Conservation (phyloP, 257 asterid genomes). For the Datura wrightii region DNA sequence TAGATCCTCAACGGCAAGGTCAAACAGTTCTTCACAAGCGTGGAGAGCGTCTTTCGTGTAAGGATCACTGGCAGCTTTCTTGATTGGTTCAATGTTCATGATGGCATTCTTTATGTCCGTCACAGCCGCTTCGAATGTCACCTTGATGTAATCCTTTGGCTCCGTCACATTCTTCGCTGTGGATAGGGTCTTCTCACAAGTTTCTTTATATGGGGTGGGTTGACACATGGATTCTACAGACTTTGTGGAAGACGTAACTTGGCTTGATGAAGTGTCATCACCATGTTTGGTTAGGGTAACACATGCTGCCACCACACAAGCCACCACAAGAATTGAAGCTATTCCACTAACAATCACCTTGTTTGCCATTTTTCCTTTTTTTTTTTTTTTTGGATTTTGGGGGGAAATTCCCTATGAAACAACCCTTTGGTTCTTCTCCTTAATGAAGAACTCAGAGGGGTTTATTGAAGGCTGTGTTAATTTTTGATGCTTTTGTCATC, state of each 20-base stretch:
- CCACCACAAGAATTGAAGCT: constrained; percentile 61
- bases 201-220: constrained; percentile 56
- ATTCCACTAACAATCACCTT: constrained; percentile 49
- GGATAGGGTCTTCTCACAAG: constrained; percentile 56
- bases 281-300: constrained; percentile 30
- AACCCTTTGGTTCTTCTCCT: constrained; percentile 25
- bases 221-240: constrained; percentile 59
- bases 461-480: not conserved
- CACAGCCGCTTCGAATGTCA: constrained; percentile 53
- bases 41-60: constrained; percentile 61
- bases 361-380: constrained; percentile 40
- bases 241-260: constrained; percentile 46
- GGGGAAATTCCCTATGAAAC: not conserved
- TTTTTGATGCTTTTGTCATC: not conserved
- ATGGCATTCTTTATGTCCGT: constrained; percentile 46
- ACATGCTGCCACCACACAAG: constrained; percentile 55
- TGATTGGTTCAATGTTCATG: constrained; percentile 41
- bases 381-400: not conserved
- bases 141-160: constrained; percentile 57
- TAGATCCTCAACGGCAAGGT: constrained; percentile 59
- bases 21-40: constrained; percentile 58
- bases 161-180: constrained; percentile 49
- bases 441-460: constrained; percentile 25
- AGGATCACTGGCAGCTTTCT: constrained; percentile 52
- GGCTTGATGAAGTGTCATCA: not conserved